Percentiles rank a stretch among this genome's conserved stretches.
These are phyloP conservation scores for Hypoxylon sp. DNA, from an alignment of 2,329 filamentous ascomycete species.

Conservation along the genomic window DNA sequence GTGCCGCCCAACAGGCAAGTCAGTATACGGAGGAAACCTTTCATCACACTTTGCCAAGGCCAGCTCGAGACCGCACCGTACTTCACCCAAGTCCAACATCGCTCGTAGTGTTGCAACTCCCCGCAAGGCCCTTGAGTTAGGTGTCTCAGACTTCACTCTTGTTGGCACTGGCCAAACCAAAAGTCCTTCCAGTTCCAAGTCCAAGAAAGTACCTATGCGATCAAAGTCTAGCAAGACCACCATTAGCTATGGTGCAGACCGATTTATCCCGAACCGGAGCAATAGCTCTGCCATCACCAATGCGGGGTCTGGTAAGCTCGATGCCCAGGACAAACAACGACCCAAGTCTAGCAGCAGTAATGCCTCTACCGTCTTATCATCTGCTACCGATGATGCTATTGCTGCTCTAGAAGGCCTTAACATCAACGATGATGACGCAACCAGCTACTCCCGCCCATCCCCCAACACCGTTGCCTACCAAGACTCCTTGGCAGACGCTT, in stretches of 20 bases:
- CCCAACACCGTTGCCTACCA: slow-evolving; percentile 93
- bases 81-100: slow-evolving; percentile 98
- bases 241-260: slow-evolving; percentile 84
- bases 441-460: slow-evolving; percentile 81
- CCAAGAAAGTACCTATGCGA: slow-evolving; percentile 68
- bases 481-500: slow-evolving; percentile 89
- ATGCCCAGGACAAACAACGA: slow-evolving; percentile 77
- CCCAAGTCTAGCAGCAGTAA: slow-evolving; percentile 80
- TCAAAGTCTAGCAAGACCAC: slow-evolving; percentile 80
- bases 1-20: slow-evolving; percentile 72
- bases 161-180: slow-evolving; percentile 82
- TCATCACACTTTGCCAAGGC: slow-evolving; percentile 83
- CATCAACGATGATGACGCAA: slow-evolving; percentile 78
- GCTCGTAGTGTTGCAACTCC: slow-evolving; percentile 81
- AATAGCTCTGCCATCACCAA: slow-evolving; percentile 91
- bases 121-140: slow-evolving; percentile 86
- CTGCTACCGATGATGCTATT: slow-evolving; percentile 83
- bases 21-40: slow-evolving; percentile 85
- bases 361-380: slow-evolving; percentile 81
- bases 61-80: slow-evolving; percentile 77
- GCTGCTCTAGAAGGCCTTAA: slow-evolving; percentile 85
- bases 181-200: slow-evolving; percentile 68
- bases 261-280: slow-evolving; percentile 94
- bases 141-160: slow-evolving; percentile 92
- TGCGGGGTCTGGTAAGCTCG: slow-evolving; percentile 85